A percentile compares a stretch with the other conserved stretches of the same genome.
phyloP scores from a whole-genome alignment of 2,329 filamentous ascomycete genomes.

The Fusarium albidum region DNA sequence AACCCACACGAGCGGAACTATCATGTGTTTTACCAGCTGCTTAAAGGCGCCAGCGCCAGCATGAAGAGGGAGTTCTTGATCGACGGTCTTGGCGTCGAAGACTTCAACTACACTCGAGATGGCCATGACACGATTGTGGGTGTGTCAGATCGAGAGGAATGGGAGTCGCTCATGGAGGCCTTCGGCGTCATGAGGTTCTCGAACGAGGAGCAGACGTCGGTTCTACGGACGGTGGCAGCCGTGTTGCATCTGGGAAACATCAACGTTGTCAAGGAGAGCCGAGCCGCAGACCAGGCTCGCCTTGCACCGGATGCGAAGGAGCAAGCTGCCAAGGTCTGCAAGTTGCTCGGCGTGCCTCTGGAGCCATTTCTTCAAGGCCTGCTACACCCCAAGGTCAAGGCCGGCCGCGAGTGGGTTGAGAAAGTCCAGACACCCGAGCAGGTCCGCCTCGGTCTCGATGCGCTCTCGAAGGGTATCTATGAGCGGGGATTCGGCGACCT shows the following conservation, averaged over 20 bases:
- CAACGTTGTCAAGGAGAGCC: slow-evolving; percentile 86
- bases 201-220: slow-evolving; percentile 81
- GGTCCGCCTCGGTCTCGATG: slow-evolving; percentile 88
- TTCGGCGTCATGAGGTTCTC: slow-evolving; percentile 95
- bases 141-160: slow-evolving; percentile 90
- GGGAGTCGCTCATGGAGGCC: slow-evolving; percentile 88
- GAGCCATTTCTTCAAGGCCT: slow-evolving; percentile 90
- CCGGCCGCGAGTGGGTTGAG: slow-evolving; percentile 96
- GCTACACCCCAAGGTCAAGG: slow-evolving; percentile 92
- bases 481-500: slow-evolving; percentile 95
- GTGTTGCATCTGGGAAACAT: slow-evolving; percentile 96
- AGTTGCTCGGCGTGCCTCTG: slow-evolving; percentile 81
- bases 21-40: slow-evolving; percentile 95
- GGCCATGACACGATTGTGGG: slow-evolving; percentile 93
- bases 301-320: slow-evolving; percentile 77
- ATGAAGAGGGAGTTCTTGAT: slow-evolving; percentile 82
- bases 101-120: slow-evolving; percentile 90
- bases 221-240: slow-evolving; percentile 87
- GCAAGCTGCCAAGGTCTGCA: slow-evolving; percentile 81
- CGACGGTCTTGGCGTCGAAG: slow-evolving; percentile 76
- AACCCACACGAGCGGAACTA: slow-evolving; percentile 93
- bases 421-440: slow-evolving; percentile 98
- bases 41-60: slow-evolving; percentile 79
- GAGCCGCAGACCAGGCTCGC: slow-evolving; percentile 89
- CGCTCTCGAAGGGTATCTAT: slow-evolving; percentile 95